Evolutionary conservation across 495 filamentous ascomycete species (phyloP).

Genomic region (Parathielavia appendiculata): DNA sequence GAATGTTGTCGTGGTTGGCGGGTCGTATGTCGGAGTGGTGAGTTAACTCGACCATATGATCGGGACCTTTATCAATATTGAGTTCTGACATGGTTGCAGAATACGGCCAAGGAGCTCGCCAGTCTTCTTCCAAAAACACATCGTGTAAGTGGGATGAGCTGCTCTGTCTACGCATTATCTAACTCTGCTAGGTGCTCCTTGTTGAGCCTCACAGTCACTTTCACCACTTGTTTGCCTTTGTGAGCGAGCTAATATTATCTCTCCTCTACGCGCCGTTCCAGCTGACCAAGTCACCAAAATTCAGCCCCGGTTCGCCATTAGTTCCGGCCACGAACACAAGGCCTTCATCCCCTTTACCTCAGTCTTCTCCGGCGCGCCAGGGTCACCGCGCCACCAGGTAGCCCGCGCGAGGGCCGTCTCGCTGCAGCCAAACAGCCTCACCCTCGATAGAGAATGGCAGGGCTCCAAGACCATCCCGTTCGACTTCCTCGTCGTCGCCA

Average conservation of each 20-base stretch:
- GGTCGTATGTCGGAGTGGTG: constrained; percentile 28
- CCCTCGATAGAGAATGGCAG: constrained; percentile 46
- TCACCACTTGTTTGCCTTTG: constrained; percentile 51
- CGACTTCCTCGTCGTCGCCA: constrained; percentile 46
- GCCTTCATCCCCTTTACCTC: constrained; percentile 51
- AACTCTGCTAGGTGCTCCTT: constrained; percentile 37
- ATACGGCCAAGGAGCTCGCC: constrained; percentile 26
- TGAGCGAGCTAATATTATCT: constrained; percentile 25
- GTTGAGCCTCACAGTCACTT: constrained; percentile 51
- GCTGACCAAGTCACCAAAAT: not conserved
- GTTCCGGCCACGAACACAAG: constrained; percentile 49
- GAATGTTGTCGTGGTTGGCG: constrained; percentile 30
- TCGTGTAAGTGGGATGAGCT: constrained; percentile 19
- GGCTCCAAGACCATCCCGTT: constrained; percentile 40
- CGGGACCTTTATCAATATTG: not conserved
- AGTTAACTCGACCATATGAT: constrained; percentile 2
- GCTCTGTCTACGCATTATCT: not conserved
- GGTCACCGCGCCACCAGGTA: constrained; percentile 35
- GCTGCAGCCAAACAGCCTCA: constrained; percentile 35
- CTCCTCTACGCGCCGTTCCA: not conserved
- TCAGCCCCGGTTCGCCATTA: constrained; percentile 49
- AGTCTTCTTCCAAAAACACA: constrained; percentile 27
- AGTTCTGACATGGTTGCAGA: constrained; percentile 11
- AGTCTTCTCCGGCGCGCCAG: constrained; percentile 35
- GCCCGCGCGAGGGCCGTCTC: constrained; percentile 43